Evolutionary conservation across 2,329 filamentous ascomycete species (phyloP).

Genomic region (Pseudocercospora ulei): DNA sequence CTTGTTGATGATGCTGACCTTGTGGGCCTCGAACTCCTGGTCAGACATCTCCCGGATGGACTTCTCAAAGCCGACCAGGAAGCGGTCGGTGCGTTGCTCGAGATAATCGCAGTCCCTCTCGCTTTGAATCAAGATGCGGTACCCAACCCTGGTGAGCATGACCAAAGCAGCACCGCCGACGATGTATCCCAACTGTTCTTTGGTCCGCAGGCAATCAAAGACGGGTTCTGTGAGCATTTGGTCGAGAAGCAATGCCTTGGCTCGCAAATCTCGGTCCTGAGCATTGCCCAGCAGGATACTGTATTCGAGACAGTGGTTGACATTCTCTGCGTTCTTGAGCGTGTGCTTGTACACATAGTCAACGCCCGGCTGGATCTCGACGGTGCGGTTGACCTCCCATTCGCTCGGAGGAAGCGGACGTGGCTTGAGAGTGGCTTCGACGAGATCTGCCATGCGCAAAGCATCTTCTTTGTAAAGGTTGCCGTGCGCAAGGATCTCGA

Average conservation of each 20-base stretch:
- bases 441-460: conserved; percentile 68
- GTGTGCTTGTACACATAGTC: conserved; percentile 76
- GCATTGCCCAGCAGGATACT: conserved; percentile 38
- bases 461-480: conserved; percentile 94
- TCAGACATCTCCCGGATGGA: conserved; percentile 67
- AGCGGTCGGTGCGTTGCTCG: conserved; percentile 77
- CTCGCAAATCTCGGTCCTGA: conserved; percentile 57
- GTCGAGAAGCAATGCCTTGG: conserved; percentile 69
- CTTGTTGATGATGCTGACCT: conserved; percentile 78
- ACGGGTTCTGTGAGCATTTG: conserved; percentile 89
- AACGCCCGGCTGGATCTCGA: conserved; percentile 66
- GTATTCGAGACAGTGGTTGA: conserved; percentile 51
- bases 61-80: conserved; percentile 59
- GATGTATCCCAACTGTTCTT: conserved; percentile 94
- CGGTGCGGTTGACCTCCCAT: conserved; percentile 66
- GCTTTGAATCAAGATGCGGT: conserved; percentile 86
- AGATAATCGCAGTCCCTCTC: conserved; percentile 76
- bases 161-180: conserved; percentile 73
- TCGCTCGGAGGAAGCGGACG: conserved; percentile 63
- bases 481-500: conserved; percentile 80
- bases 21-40: conserved; percentile 79
- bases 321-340: conserved; percentile 75
- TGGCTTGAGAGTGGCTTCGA: conserved; percentile 68
- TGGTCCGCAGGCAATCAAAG: conserved; percentile 89
- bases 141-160: conserved; percentile 64